Conservation (phyloP, 2,329 filamentous ascomycete species). For the Nothophaeocryptopus gaeumannii region DNA sequence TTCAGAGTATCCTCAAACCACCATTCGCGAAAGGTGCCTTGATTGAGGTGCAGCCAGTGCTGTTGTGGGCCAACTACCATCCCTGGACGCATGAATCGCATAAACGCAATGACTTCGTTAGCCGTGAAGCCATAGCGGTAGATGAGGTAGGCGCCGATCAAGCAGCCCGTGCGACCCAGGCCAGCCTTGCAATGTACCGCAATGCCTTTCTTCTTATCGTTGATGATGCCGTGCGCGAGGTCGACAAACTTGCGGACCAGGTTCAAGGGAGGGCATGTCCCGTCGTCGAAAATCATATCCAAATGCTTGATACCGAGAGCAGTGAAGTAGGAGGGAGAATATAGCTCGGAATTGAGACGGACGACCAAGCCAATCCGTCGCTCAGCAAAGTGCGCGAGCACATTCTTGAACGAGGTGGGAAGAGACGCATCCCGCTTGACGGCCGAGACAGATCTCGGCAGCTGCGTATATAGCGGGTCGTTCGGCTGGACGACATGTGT, state of each 20-base stretch:
- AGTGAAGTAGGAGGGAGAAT: slow-evolving; percentile 96
- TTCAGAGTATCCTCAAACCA: slow-evolving; percentile 79
- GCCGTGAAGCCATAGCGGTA: slow-evolving; percentile 97
- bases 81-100: slow-evolving; percentile 97
- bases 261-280: slow-evolving; percentile 84
- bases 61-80: slow-evolving; percentile 99
- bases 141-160: slow-evolving; percentile 96
- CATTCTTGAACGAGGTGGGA: slow-evolving; percentile 90
- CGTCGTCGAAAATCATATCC: slow-evolving; percentile 99
- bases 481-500: slow-evolving; percentile 68
- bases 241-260: slow-evolving; percentile 95
- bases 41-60: slow-evolving; percentile 97
- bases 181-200: slow-evolving; percentile 99
- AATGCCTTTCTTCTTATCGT: slow-evolving; percentile 83
- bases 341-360: slow-evolving; percentile 89
- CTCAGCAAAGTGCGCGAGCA: slow-evolving; percentile 82
- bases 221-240: slow-evolving; percentile 91
- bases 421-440: slow-evolving; percentile 66
- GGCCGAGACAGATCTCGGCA: slow-evolving; percentile 74
- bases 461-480: slow-evolving; percentile 68
- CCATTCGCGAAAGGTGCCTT: slow-evolving; percentile 97
- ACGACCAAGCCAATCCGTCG: slow-evolving; percentile 91
- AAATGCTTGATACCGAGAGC: slow-evolving; percentile 91
- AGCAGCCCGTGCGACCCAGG: slow-evolving; percentile 87
- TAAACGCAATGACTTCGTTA: slow-evolving; percentile 79